phyloP scores from a whole-genome alignment of 345 rosid species.

The Pistacia vera region DNA sequence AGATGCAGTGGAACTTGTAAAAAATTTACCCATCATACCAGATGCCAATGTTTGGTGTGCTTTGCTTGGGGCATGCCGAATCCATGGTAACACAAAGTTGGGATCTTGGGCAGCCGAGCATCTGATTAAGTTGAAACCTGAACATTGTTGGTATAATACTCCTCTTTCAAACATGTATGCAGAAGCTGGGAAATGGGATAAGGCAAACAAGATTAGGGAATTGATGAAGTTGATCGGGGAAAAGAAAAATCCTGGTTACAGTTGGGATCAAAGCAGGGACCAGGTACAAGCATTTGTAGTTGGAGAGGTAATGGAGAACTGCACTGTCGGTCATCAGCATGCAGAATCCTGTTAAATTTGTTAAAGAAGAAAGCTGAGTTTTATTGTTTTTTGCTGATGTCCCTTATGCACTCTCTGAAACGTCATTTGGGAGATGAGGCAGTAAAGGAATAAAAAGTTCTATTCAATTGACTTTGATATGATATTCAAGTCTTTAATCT shows the following conservation, averaged over 20 bases:
- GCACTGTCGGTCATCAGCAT: constrained; percentile 17
- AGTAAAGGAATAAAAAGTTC: no score
- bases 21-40: constrained; percentile 34
- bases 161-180: constrained; percentile 54
- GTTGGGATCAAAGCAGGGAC: constrained; percentile 53
- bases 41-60: constrained; percentile 56
- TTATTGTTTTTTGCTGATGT: not conserved
- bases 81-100: constrained; percentile 46
- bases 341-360: constrained; percentile 19
- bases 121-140: constrained; percentile 54
- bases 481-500: no score
- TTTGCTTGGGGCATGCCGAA: constrained; percentile 54
- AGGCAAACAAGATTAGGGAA: constrained; percentile 44
- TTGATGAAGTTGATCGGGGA: constrained; percentile 50
- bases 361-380: not conserved
- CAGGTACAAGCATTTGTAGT: constrained; percentile 38
- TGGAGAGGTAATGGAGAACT: constrained; percentile 32
- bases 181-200: constrained; percentile 56
- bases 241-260: constrained; percentile 50
- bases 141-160: constrained; percentile 46
- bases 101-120: constrained; percentile 55
- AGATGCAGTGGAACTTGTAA: constrained; percentile 40
- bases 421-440: no score
- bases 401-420: no score
- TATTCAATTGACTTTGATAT: no score